These are phyloP conservation scores for Heliosperma pusillum DNA, from an alignment of 148 eudicot species.

Conservation along the genomic window DNA sequence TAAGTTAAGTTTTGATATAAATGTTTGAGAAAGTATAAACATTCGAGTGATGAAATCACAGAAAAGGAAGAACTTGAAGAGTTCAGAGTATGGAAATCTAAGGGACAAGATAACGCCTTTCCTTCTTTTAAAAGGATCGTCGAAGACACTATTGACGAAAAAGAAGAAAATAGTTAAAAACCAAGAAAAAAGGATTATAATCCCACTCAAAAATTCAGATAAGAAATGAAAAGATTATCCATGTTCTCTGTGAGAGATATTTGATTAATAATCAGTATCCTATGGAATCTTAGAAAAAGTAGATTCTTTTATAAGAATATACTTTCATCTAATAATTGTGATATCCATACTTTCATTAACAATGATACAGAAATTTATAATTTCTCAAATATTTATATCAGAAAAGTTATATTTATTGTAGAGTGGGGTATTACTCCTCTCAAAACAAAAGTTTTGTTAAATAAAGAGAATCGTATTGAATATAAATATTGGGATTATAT, in stretches of 20 bases:
- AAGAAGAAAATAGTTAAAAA: neutral
- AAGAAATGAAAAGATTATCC: neutral
- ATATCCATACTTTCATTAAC: too few species aligned
- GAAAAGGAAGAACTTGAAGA: neutral
- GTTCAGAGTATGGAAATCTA: neutral
- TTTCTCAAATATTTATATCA: too few species aligned
- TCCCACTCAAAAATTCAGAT: neutral
- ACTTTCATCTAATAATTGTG: neutral
- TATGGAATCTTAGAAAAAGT: neutral
- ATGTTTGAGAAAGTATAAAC: too few species aligned
- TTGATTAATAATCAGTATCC: neutral
- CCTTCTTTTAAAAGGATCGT: neutral
- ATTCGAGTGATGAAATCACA: neutral
- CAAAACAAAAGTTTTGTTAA: too few species aligned
- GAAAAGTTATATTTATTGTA: too few species aligned
- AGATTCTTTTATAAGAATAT: neutral
- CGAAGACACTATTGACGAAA: neutral
- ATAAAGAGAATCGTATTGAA: too few species aligned
- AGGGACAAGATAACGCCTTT: neutral
- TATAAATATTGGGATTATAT: neutral
- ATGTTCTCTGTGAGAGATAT: neutral
- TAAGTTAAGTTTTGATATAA: too few species aligned
- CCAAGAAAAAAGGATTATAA: neutral
- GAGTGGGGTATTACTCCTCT: too few species aligned
- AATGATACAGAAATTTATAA: too few species aligned